Evolutionary conservation across 257 asterid genomes (phyloP).

Genomic region (Nicotiana otophora): DNA sequence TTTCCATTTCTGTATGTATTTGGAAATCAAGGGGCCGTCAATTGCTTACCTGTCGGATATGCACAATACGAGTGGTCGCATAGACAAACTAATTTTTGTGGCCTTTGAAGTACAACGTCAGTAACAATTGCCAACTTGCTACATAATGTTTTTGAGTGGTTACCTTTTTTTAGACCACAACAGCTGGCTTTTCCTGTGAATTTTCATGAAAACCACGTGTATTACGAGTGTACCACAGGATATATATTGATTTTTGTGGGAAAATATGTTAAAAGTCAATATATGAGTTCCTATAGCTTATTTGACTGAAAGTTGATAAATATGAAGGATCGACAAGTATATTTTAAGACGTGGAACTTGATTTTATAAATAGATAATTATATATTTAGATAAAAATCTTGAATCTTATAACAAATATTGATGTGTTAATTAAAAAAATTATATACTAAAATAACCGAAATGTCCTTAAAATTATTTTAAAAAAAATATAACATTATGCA

Average conservation of each 20-base stretch:
- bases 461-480: background rate
- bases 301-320: background rate
- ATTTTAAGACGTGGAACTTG: too few relatives aligned
- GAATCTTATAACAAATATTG: background rate
- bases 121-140: background rate
- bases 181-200: background rate
- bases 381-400: background rate
- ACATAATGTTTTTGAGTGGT: background rate
- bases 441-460: background rate
- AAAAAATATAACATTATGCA: too few relatives aligned
- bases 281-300: background rate
- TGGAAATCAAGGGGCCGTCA: background rate
- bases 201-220: background rate
- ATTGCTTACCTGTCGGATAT: conserved; percentile 32
- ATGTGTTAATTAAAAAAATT: background rate
- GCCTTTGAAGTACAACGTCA: conserved; percentile 6
- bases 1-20: background rate
- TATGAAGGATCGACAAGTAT: too few relatives aligned
- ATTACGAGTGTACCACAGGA: background rate
- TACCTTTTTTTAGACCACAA: background rate
- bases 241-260: background rate
- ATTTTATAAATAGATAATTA: background rate
- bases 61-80: conserved; percentile 9
- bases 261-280: background rate
- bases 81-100: background rate